These are phyloP conservation scores for Aspergillus ochraceoroseus DNA, from an alignment of 2,329 filamentous ascomycete genomes.

Conservation along the genomic window DNA sequence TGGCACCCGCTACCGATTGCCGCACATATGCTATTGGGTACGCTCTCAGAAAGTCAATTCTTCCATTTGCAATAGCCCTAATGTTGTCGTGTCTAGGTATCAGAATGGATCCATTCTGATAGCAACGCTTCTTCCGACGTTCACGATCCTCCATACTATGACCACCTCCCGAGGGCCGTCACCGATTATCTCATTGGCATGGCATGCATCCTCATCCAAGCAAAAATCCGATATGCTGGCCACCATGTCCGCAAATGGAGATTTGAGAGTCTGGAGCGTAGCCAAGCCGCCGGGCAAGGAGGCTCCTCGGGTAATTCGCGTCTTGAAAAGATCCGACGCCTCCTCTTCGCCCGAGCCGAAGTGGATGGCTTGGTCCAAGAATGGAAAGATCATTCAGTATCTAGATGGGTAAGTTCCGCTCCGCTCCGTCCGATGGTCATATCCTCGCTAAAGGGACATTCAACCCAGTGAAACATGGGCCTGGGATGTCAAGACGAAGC, in stretches of 20 bases:
- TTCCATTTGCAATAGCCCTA: no score
- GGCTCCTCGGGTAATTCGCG: constrained; percentile 79
- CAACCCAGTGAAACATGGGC: constrained; percentile 80
- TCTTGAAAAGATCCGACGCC: constrained; percentile 70
- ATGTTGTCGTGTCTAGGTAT: no score
- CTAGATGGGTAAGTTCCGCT: constrained; percentile 69
- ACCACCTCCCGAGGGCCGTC: constrained; percentile 79
- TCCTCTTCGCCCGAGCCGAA: constrained; percentile 70
- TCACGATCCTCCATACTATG: constrained; percentile 89
- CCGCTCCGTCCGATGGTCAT: not conserved
- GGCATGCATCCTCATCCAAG: constrained; percentile 93
- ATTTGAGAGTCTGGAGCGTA: constrained; percentile 93
- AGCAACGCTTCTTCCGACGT: constrained; percentile 80
- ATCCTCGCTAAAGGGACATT: no score
- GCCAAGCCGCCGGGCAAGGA: constrained; percentile 70
- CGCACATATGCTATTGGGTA: constrained; percentile 95
- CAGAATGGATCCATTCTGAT: constrained; percentile 92
- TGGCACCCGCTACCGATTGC: constrained; percentile 85
- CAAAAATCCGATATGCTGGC: constrained; percentile 98
- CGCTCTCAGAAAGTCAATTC: constrained; percentile 30
- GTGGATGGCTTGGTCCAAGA: constrained; percentile 99
- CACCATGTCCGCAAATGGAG: constrained; percentile 84
- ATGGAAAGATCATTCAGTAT: constrained; percentile 89
- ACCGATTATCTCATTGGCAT: constrained; percentile 77
- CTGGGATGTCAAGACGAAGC: constrained; percentile 98